Base-by-base conservation (phyloP, 2,329 filamentous ascomycete genomes). In the Rachicladosporium sp. region DNA sequence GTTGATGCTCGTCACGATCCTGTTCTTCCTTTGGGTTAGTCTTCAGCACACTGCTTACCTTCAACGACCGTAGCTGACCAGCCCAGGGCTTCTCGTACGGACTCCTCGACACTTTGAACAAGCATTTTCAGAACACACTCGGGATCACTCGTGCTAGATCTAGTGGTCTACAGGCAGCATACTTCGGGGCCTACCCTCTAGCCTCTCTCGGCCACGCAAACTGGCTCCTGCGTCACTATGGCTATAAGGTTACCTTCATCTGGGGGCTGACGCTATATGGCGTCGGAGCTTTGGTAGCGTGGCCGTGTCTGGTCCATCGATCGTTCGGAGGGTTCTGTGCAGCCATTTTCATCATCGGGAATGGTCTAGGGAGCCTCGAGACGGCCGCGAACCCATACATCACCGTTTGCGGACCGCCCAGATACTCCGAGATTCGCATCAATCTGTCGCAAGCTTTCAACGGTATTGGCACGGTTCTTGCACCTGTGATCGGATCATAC, bases 11-110 rank as follows among this genome's bases (percentile, higher is more conserved):
- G 80, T 84, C 37, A 80, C 75, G 0, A 63, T 77, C 35, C 59
- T 80, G 1, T 80, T 79, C 62, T 78, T 80, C 55, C 67, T 80
- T 13, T 78, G 74, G 74, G 72, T 66, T 55, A 32, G 56, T 19
- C 15, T 19, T 19, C 15, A 19, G 15, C 15, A 19, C 15, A 19
- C 15, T 19, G 15, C 15, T 19, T 19, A 19, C 15, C 15, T 19
- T 19, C 15, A 5, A 19, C 15, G 15, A 19, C 15, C 15, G 15
- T 19, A 19, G 15, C 8, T 23, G 10, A 10, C 3, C 31, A 9
- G 23, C 37, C 30, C 37, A 64, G 63, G 64, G 73, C 19, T 74
- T 74, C 55, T 65, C 63, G 13, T 75, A 74, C 53, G 71, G 71
- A 21, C 63, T 75, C 11, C 64, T 77, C 33, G 72, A 77, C 46